These are phyloP conservation scores for Aaosphaeria pasadenensis DNA, from an alignment of 2,329 filamentous ascomycete genomes.

Conservation along the genomic window DNA sequence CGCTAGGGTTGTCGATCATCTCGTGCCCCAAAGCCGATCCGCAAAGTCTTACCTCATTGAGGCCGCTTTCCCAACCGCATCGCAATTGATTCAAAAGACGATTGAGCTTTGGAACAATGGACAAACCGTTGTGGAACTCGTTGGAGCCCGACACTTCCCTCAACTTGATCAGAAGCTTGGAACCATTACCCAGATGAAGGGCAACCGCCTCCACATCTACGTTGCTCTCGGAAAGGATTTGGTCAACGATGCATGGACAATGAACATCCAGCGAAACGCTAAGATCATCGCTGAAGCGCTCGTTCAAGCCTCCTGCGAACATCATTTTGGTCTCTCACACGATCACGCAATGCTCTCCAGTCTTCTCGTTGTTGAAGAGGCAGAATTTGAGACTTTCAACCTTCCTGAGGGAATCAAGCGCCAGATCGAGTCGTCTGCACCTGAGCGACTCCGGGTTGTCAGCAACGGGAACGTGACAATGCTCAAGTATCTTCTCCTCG, in stretches of 20 bases:
- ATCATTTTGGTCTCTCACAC: constrained; percentile 11
- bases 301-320: constrained; percentile 12
- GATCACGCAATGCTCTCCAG: constrained; percentile 11
- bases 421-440: constrained; percentile 9
- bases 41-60: background rate
- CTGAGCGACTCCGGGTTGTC: constrained; percentile 1
- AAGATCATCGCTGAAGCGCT: constrained; percentile 14
- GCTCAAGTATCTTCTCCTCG: constrained; percentile 43
- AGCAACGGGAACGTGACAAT: constrained; percentile 34
- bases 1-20: constrained; percentile 1
- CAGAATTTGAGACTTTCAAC: background rate
- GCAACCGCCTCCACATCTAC: constrained; percentile 8
- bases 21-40: constrained; percentile 1
- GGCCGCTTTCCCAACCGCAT: constrained; percentile 1
- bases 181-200: background rate
- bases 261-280: constrained; percentile 14
- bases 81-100: constrained; percentile 2
- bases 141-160: constrained; percentile 1
- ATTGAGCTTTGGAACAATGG: constrained; percentile 3
- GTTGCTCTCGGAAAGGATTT: constrained; percentile 8
- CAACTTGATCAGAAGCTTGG: background rate
- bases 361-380: background rate
- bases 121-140: constrained; percentile 2
- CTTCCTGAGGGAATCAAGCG: constrained; percentile 8
- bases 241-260: background rate